These are phyloP conservation scores for Prunella vulgaris DNA, from an alignment of 257 asterid genomes.

Conservation along the genomic window DNA sequence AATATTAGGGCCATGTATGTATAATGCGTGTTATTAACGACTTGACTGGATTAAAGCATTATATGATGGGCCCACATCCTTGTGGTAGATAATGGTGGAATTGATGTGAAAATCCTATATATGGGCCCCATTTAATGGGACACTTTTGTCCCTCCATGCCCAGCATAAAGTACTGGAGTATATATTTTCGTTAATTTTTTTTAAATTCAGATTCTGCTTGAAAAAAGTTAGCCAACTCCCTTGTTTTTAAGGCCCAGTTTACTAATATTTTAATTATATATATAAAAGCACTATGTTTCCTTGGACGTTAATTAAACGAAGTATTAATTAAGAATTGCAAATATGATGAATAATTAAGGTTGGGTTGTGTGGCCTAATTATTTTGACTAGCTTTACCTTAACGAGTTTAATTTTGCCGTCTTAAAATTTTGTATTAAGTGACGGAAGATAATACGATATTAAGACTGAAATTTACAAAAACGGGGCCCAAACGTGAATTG, in stretches of 20 bases:
- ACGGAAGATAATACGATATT: background rate
- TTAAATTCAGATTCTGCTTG: background rate
- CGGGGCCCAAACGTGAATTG: too few species aligned
- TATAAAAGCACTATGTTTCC: conserved; percentile 10
- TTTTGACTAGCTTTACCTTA: conserved; percentile 25
- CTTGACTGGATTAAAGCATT: background rate
- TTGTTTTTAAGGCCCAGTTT: background rate
- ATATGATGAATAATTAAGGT: conserved; percentile 21
- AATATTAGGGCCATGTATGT: background rate
- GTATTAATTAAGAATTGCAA: background rate
- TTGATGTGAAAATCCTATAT: conserved; percentile 27
- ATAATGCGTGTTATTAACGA: background rate
- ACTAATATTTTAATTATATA: background rate
- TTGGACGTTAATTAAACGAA: background rate
- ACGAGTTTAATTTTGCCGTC: background rate
- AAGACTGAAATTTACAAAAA: background rate
- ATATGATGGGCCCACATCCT: conserved; percentile 16
- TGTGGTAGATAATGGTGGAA: conserved; percentile 11
- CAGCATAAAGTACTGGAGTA: conserved; percentile 23
- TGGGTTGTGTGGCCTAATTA: conserved; percentile 53
- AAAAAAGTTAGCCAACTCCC: background rate
- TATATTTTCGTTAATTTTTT: background rate
- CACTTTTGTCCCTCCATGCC: conserved; percentile 35
- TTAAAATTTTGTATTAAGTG: background rate
- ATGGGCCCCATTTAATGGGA: conserved; percentile 32